phyloP scores from a whole-genome alignment of 768 basidiomycete species.

The Lactifluus subvellereus region DNA sequence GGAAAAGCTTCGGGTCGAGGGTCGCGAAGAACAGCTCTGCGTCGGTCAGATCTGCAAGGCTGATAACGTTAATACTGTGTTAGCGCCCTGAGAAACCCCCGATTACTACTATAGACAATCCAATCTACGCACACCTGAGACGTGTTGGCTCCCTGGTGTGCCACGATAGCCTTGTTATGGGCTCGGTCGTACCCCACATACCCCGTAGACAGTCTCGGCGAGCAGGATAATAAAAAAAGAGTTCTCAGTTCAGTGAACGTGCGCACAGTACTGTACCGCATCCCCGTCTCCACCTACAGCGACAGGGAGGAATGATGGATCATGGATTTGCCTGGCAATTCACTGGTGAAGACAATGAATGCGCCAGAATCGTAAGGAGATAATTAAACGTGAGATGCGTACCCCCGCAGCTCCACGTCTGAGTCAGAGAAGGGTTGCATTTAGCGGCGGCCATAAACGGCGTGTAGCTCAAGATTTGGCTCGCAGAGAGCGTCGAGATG shows the following conservation, averaged over 20 bases:
- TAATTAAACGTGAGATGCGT: neutral
- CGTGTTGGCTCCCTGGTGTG: conserved; percentile 51
- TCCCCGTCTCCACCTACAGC: neutral
- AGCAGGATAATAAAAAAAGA: neutral
- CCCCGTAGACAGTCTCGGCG: neutral
- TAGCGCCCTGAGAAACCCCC: neutral
- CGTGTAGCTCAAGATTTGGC: conserved; percentile 38
- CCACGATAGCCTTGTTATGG: conserved; percentile 46
- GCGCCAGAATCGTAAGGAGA: neutral
- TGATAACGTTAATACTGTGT: neutral
- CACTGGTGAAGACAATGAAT: neutral
- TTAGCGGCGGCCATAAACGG: neutral
- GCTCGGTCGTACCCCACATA: conserved; percentile 48
- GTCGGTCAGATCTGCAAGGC: neutral
- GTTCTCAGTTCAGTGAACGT: neutral
- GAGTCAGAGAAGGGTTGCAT: neutral
- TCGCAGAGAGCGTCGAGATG: neutral
- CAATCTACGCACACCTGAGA: neutral
- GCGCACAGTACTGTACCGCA: neutral
- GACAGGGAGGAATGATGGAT: neutral
- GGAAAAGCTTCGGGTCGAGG: neutral
- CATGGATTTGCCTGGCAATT: neutral
- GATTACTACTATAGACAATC: neutral
- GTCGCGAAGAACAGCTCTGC: neutral
- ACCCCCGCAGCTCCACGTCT: conserved; percentile 1